Conservation (phyloP, 352 stramenopile species). For the Thalassiosira mediterranea region DNA sequence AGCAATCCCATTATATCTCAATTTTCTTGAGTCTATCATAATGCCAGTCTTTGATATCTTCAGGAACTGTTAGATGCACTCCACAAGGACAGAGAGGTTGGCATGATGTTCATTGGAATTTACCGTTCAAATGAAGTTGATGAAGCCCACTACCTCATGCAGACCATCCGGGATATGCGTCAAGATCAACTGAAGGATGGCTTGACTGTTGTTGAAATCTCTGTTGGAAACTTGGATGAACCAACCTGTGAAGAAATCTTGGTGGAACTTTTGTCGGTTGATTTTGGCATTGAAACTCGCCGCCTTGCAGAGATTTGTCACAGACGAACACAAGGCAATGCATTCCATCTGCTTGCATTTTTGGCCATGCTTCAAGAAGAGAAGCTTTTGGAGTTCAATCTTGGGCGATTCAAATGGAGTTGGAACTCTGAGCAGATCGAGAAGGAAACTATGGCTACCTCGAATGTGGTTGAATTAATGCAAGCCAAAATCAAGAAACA, state of each 20-base stretch:
- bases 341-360: constrained; percentile 25
- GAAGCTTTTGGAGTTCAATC: constrained; percentile 13
- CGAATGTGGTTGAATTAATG: constrained; percentile 5
- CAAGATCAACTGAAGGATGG: not conserved
- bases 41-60: no score
- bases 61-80: constrained; percentile 32
- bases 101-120: constrained; percentile 20
- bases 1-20: no score
- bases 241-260: constrained; percentile 2
- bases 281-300: constrained; percentile 8
- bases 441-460: constrained; percentile 10
- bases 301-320: constrained; percentile 17
- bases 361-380: constrained; percentile 28
- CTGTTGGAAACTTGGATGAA: constrained; percentile 7
- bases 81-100: constrained; percentile 6
- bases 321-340: constrained; percentile 25
- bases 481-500: not conserved
- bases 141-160: constrained; percentile 8
- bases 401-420: constrained; percentile 26
- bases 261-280: constrained; percentile 3
- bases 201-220: constrained; percentile 19
- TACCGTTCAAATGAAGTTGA: constrained; percentile 38
- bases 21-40: no score
- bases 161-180: constrained; percentile 5
- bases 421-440: constrained; percentile 20